phyloP scores from a whole-genome alignment of 164 flowering plant genomes.

The Platanus orientalis region DNA sequence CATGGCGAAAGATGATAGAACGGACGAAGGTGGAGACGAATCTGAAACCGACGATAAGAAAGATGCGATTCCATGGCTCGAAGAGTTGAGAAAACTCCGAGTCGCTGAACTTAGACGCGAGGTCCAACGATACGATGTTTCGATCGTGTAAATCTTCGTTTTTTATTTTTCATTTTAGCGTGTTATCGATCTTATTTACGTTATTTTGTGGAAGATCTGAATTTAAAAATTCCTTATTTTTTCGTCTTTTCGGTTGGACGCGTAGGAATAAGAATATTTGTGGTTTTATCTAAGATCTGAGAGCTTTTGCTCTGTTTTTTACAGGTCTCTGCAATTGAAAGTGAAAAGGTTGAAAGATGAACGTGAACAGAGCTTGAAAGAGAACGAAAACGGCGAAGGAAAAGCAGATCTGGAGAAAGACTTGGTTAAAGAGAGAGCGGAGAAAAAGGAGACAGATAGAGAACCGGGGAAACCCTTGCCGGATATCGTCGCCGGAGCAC shows the following conservation, averaged over 20 bases:
- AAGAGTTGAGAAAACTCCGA: conserved; percentile 63
- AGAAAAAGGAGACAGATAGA: conserved; percentile 2
- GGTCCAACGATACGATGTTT: conserved; percentile 69
- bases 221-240: background rate
- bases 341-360: conserved; percentile 75
- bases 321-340: conserved; percentile 74
- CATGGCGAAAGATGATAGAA: conserved; percentile 5
- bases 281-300: background rate
- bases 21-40: conserved; percentile 5
- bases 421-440: conserved; percentile 8
- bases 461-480: conserved; percentile 15
- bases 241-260: background rate
- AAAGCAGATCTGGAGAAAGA: conserved; percentile 53
- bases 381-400: conserved; percentile 9
- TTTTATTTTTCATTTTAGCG: background rate
- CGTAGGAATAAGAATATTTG: background rate
- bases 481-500: conserved; percentile 12
- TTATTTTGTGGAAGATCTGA: conserved; percentile 8
- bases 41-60: conserved; percentile 5
- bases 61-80: conserved; percentile 53
- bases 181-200: background rate
- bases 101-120: conserved; percentile 74
- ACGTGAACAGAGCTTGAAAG: conserved; percentile 34
- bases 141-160: conserved; percentile 56
- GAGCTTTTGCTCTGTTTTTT: conserved; percentile 4